A percentile compares a stretch with the other conserved stretches of the same genome.
Conservation (phyloP, 352 stramenopile genomes). For the Globisporangium heterothallicum region DNA sequence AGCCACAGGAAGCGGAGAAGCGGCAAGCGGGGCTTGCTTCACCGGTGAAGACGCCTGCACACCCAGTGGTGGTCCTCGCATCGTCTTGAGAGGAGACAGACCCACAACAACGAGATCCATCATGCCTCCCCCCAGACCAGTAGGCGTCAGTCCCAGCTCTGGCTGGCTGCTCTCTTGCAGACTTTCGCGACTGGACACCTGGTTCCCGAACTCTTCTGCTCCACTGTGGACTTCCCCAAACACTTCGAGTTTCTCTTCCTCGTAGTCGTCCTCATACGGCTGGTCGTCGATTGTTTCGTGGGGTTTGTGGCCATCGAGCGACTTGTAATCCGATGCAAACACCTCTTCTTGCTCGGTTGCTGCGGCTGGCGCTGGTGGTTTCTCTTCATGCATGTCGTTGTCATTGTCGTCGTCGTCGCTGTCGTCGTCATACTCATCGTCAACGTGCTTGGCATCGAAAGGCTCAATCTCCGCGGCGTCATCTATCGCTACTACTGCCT, state of each 20-base stretch:
- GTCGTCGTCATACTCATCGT: constrained; percentile 16
- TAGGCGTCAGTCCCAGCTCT: too few species aligned
- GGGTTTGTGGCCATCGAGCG: neutral
- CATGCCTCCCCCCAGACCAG: neutral
- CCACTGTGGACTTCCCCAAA: constrained; percentile 17
- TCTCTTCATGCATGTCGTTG: constrained; percentile 9
- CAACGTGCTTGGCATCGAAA: constrained; percentile 14
- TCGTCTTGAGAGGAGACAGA: constrained; percentile 28
- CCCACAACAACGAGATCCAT: constrained; percentile 35
- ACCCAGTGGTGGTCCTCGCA: constrained; percentile 1
- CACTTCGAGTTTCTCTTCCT: constrained; percentile 38
- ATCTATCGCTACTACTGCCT: too few species aligned
- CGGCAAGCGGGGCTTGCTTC: constrained; percentile 17
- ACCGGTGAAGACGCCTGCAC: constrained; percentile 10
- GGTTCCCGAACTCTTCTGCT: constrained; percentile 11
- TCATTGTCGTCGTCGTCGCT: constrained; percentile 1
- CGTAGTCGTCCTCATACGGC: constrained; percentile 17
- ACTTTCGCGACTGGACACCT: constrained; percentile 9
- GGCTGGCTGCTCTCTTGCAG: too few species aligned
- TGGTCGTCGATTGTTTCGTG: constrained; percentile 7
- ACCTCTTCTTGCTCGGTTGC: constrained; percentile 14
- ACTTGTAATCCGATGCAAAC: constrained; percentile 19
- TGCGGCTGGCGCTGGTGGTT: constrained; percentile 12
- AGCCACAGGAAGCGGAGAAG: too few species aligned
- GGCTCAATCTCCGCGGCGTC: constrained; percentile 14